Conservation (phyloP, 1,284 basidiomycete genomes). For the Pterulicium gracile region DNA sequence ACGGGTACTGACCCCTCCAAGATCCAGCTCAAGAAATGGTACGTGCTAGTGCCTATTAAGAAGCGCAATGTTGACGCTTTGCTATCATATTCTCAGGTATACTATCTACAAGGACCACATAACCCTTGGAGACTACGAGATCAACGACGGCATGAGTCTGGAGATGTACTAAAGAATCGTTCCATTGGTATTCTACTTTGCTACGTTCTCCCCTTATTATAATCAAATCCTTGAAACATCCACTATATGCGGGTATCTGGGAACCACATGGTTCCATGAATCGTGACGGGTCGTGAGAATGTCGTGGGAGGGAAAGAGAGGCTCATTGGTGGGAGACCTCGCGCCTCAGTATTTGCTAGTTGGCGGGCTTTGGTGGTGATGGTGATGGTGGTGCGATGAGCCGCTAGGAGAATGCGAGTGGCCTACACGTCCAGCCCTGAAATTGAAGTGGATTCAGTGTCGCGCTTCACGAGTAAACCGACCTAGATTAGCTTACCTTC, state of each 20-base stretch:
- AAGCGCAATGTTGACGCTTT: background rate
- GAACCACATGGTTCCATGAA: no score
- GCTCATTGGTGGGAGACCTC: no score
- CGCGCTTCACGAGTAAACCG: no score
- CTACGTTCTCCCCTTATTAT: no score
- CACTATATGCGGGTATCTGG: no score
- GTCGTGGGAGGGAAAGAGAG: no score
- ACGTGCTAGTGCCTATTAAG: conserved; percentile 18
- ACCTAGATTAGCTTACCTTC: conserved; percentile 22
- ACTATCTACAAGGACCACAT: conserved; percentile 93
- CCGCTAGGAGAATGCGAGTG: background rate
- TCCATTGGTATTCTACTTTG: no score
- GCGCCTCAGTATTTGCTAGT: background rate
- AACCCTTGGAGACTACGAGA: conserved; percentile 89
- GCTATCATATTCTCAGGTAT: conserved; percentile 46
- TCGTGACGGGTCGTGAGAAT: no score
- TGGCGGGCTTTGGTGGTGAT: background rate
- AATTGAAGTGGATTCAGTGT: no score
- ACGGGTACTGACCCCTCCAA: conserved; percentile 81
- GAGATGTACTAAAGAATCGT: conserved; percentile 81
- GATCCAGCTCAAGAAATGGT: conserved; percentile 98
- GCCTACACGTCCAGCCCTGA: no score
- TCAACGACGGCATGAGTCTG: conserved; percentile 88
- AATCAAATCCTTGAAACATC: no score
- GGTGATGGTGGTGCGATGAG: background rate